Conservation (phyloP, 1,284 basidiomycete genomes). For the Marasmius tenuissimus region DNA sequence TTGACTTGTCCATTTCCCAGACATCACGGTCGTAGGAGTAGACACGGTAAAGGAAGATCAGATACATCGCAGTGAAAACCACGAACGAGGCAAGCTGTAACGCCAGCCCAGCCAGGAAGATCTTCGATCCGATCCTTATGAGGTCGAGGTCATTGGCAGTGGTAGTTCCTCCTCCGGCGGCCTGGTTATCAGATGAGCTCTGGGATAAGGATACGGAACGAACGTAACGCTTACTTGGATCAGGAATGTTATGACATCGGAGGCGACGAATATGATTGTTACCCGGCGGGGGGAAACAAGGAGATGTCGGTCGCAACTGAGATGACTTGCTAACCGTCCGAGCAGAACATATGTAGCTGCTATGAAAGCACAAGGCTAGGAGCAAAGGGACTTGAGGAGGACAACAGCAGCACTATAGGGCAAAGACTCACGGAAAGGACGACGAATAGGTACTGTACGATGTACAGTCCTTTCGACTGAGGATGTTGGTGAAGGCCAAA, state of each 20-base stretch:
- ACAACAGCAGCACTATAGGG: slow-evolving; percentile 7
- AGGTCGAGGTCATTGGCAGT: slow-evolving; percentile 30
- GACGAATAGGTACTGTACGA: slow-evolving; percentile 61
- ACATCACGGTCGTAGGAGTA: slow-evolving; percentile 42
- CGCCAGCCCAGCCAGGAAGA: slow-evolving; percentile 65
- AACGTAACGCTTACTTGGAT: slow-evolving; percentile 47
- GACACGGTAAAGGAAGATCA: slow-evolving; percentile 58
- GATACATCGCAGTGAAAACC: slow-evolving; percentile 57
- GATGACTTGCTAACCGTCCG: slow-evolving; percentile 55
- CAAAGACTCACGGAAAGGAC: slow-evolving; percentile 55
- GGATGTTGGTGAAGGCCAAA: slow-evolving; percentile 47
- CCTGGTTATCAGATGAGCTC: slow-evolving; percentile 32
- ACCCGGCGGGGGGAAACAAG: slow-evolving; percentile 53
- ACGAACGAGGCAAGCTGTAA: slow-evolving; percentile 66
- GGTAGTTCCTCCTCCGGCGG: slow-evolving; percentile 40
- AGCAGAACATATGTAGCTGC: slow-evolving; percentile 72
- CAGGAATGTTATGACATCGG: slow-evolving; percentile 68
- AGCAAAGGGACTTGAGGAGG: neutral
- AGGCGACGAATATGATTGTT: slow-evolving; percentile 51
- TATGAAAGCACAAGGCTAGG: slow-evolving; percentile 73
- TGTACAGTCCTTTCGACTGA: slow-evolving; percentile 51
- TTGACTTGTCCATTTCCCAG: slow-evolving; percentile 41
- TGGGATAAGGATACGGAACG: neutral
- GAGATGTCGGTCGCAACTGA: slow-evolving; percentile 53
- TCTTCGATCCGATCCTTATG: slow-evolving; percentile 28